These are phyloP conservation scores for Fulvia fulva DNA, from an alignment of 2,329 filamentous ascomycete genomes.

Conservation along the genomic window DNA sequence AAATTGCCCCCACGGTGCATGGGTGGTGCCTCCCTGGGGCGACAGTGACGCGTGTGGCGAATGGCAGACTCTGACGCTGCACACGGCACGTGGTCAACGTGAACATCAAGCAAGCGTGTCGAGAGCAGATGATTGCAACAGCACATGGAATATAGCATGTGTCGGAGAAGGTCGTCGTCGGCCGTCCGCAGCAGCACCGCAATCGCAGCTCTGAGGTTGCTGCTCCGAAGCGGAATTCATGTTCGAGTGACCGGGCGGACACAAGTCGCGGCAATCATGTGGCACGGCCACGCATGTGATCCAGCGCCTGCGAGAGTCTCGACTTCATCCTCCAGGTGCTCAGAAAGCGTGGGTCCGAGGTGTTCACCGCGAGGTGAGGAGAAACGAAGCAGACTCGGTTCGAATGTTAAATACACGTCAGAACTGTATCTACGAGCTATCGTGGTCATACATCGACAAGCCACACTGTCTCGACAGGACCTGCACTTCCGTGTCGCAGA, in stretches of 20 bases:
- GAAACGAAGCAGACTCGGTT: background rate
- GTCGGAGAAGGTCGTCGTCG: background rate
- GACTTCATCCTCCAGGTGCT: no score
- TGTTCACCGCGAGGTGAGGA: no score
- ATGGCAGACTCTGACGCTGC: background rate
- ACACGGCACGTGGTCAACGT: background rate
- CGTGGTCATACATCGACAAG: constrained; percentile 9
- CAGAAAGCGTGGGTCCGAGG: no score
- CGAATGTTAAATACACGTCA: background rate
- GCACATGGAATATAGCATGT: background rate
- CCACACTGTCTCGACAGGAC: background rate
- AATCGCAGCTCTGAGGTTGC: no score
- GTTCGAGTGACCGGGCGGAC: no score
- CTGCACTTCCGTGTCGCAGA: constrained; percentile 9
- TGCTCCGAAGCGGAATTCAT: no score
- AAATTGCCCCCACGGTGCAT: no score
- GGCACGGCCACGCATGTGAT: no score
- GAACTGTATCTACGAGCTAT: constrained; percentile 11
- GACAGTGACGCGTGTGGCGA: background rate
- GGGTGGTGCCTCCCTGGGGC: background rate
- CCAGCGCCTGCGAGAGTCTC: no score
- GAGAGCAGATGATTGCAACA: background rate
- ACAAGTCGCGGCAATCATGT: no score
- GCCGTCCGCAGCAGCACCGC: background rate
- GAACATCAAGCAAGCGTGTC: background rate